Evolutionary conservation across 2,329 filamentous ascomycete genomes (phyloP).

Genomic region (Verticillium tricorpus): DNA sequence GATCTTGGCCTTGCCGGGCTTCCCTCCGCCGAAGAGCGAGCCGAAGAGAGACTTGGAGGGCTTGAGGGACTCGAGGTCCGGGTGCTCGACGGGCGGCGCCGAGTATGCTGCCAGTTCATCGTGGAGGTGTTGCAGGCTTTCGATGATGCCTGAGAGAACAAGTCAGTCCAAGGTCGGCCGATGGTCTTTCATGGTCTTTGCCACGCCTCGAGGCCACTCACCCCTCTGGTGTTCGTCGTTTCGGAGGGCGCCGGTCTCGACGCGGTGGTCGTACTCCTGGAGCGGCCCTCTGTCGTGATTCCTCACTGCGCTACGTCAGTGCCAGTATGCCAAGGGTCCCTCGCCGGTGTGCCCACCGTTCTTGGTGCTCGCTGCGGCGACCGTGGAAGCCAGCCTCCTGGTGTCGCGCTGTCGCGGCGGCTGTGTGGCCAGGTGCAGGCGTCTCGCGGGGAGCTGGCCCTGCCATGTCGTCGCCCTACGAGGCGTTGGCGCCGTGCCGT

Average conservation of each 20-base stretch:
- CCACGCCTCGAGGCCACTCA: conserved; percentile 23
- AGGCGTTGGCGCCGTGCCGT: not conserved
- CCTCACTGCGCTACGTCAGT: not conserved
- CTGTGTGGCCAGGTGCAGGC: not conserved
- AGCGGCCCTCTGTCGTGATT: conserved; percentile 61
- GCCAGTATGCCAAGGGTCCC: not conserved
- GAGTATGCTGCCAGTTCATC: conserved; percentile 72
- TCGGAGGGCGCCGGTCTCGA: conserved; percentile 66
- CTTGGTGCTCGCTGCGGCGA: conserved; percentile 7
- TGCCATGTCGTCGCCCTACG: not conserved
- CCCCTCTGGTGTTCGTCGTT: conserved; percentile 91
- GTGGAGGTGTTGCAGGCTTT: conserved; percentile 83
- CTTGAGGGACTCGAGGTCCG: conserved; percentile 66
- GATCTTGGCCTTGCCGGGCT: conserved; percentile 30
- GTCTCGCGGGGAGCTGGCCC: not conserved
- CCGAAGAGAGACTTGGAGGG: conserved; percentile 50
- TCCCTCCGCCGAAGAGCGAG: conserved; percentile 54
- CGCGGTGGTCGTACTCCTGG: conserved; percentile 81
- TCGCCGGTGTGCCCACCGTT: not conserved
- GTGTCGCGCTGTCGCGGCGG: not conserved
- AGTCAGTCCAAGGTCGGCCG: conserved; percentile 1
- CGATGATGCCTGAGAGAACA: conserved; percentile 65
- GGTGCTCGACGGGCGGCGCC: conserved; percentile 70
- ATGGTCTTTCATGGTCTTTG: too few relatives aligned
- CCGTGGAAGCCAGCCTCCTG: conserved; percentile 8